These are phyloP conservation scores for Akanthomyces lecanii DNA, from an alignment of 2,329 filamentous ascomycete species.

Conservation along the genomic window DNA sequence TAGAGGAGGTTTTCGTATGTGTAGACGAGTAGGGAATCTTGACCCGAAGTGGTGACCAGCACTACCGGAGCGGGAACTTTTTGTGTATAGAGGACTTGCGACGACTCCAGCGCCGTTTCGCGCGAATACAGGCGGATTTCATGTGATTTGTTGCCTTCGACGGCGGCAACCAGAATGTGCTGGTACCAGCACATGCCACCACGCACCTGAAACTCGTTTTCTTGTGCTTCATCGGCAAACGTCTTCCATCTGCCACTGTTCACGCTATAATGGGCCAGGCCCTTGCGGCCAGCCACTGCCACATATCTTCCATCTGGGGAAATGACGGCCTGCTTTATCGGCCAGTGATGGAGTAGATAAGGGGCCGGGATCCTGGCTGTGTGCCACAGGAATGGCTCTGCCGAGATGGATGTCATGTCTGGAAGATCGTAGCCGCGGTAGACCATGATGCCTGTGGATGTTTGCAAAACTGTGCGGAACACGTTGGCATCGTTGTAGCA, in stretches of 20 bases:
- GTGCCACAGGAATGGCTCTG: conserved; percentile 93
- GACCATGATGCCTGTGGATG: conserved; percentile 80
- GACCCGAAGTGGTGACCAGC: conserved; percentile 79
- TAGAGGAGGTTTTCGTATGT: conserved; percentile 95
- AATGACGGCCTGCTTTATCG: conserved; percentile 79
- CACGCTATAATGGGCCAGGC: conserved; percentile 92
- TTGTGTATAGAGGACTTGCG: conserved; percentile 71
- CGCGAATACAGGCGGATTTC: conserved; percentile 91
- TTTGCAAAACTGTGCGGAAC: conserved; percentile 83
- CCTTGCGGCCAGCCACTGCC: conserved; percentile 88
- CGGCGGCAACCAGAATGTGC: conserved; percentile 86
- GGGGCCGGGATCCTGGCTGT: conserved; percentile 77
- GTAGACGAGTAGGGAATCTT: conserved; percentile 93
- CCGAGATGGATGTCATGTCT: conserved; percentile 85
- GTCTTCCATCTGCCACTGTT: conserved; percentile 94
- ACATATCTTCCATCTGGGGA: conserved; percentile 92
- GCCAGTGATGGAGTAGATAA: conserved; percentile 91
- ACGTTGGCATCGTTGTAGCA: conserved; percentile 91
- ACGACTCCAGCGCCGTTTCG: conserved; percentile 71
- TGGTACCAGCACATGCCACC: conserved; percentile 99
- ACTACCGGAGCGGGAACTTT: conserved; percentile 81
- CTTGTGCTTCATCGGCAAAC: conserved; percentile 73
- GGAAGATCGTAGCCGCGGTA: conserved; percentile 91
- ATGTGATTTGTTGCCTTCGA: conserved; percentile 79
- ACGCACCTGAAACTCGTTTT: conserved; percentile 87